phyloP scores from a whole-genome alignment of 2,329 filamentous ascomycete species.

The Xylaria arbuscula region DNA sequence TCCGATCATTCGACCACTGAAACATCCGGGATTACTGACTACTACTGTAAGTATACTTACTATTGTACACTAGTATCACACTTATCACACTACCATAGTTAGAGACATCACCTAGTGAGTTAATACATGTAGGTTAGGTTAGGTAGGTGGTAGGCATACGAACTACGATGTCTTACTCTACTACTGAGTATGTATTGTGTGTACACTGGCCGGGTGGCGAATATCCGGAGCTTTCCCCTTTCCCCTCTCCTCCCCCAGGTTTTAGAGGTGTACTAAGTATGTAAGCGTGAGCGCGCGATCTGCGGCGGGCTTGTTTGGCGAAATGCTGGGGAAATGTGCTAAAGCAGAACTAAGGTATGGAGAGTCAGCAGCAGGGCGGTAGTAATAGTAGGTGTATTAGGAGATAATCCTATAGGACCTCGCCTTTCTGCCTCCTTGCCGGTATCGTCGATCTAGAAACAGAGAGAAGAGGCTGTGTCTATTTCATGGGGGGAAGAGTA shows the following conservation, averaged over 20 bases:
- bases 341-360: too few species aligned
- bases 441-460: too few species aligned
- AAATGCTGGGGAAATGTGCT: conserved; percentile 21
- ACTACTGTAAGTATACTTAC: background rate
- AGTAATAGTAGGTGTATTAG: background rate
- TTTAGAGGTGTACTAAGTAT: too few species aligned
- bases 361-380: too few species aligned
- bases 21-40: background rate
- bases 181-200: background rate
- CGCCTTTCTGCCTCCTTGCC: too few species aligned
- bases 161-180: conserved; percentile 1
- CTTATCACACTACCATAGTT: background rate
- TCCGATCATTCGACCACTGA: conserved; percentile 16
- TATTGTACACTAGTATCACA: background rate
- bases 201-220: conserved; percentile 2
- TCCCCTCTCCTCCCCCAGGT: background rate
- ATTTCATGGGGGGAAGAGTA: too few species aligned
- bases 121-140: too few species aligned
- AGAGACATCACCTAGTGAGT: too few species aligned
- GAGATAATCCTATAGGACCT: conserved; percentile 10
- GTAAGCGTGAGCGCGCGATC: conserved; percentile 15
- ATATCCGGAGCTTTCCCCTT: background rate
- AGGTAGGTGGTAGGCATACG: background rate
- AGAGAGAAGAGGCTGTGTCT: background rate
- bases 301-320: conserved; percentile 11